A percentile compares a stretch with the other conserved stretches of the same genome.
These are phyloP conservation scores for Chalaropsis thielavioides DNA, from an alignment of 2,329 filamentous ascomycete genomes.

Conservation along the genomic window DNA sequence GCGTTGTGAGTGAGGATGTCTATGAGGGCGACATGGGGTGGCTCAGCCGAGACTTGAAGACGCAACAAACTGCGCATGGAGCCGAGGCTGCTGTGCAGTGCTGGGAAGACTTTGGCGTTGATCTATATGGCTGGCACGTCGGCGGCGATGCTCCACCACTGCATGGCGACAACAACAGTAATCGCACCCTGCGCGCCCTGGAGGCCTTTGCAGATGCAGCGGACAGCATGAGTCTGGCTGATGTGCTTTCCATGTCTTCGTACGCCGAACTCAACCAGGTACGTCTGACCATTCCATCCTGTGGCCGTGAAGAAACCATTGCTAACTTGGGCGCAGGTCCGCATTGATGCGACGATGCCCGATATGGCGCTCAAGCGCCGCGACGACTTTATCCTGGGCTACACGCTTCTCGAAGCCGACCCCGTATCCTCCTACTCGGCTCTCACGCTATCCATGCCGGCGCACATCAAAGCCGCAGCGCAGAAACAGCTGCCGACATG, in stretches of 20 bases:
- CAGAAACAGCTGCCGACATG: background rate
- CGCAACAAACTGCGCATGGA: conserved; percentile 20
- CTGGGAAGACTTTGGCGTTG: conserved; percentile 54
- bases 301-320: background rate
- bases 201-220: conserved; percentile 39
- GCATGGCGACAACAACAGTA: conserved; percentile 18
- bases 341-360: conserved; percentile 50
- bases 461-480: conserved; percentile 8
- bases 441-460: background rate
- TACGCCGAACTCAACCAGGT: conserved; percentile 31
- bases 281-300: conserved; percentile 9
- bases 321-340: conserved; percentile 27
- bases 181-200: conserved; percentile 26
- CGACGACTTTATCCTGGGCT: conserved; percentile 39
- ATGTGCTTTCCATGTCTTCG: conserved; percentile 40
- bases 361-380: conserved; percentile 32
- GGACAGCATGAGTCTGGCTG: conserved; percentile 49
- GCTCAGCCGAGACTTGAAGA: conserved; percentile 46
- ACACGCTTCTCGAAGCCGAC: conserved; percentile 34
- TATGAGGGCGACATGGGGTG: conserved; percentile 68
- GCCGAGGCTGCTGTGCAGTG: conserved; percentile 47
- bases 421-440: conserved; percentile 23
- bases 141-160: background rate
- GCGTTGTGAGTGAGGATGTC: conserved; percentile 69
- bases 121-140: conserved; percentile 41